phyloP scores from a whole-genome alignment of 164 flowering plant species.

The Warburgia ugandensis region DNA sequence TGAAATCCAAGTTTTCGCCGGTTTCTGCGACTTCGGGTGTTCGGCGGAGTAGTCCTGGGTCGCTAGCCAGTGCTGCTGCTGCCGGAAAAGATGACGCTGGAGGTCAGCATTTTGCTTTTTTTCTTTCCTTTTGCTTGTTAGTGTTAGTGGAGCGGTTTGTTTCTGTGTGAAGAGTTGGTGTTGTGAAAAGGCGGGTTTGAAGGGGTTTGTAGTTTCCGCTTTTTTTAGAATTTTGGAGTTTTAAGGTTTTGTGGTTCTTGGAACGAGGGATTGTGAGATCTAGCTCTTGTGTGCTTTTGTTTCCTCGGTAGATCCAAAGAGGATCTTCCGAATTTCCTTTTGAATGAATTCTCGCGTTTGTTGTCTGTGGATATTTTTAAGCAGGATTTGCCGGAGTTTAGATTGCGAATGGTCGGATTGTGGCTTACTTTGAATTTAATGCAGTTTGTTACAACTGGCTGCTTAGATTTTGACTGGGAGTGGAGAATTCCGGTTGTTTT shows the following conservation, averaged over 20 bases:
- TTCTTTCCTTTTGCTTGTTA: neutral
- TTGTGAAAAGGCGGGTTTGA: neutral
- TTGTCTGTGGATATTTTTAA: too few relatives aligned
- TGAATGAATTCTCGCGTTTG: too few relatives aligned
- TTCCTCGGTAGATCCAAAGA: too few relatives aligned
- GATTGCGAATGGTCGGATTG: too few relatives aligned
- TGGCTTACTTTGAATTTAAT: too few relatives aligned
- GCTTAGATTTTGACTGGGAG: too few relatives aligned
- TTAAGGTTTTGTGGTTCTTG: neutral
- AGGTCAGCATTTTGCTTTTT: conserved; percentile 3
- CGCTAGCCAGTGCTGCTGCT: neutral
- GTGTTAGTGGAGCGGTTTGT: neutral
- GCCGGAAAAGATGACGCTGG: conserved; percentile 9
- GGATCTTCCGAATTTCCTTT: too few relatives aligned
- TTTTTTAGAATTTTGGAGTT: neutral
- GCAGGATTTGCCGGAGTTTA: too few relatives aligned
- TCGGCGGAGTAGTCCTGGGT: conserved; percentile 5
- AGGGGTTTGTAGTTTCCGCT: neutral
- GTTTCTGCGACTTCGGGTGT: neutral
- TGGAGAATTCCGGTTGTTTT: too few relatives aligned
- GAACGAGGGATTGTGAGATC: neutral
- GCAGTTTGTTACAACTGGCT: too few relatives aligned
- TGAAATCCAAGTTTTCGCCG: conserved; percentile 3
- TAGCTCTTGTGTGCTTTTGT: neutral
- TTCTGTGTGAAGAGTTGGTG: neutral